Conservation (phyloP, 108 stramenopile species). For the Nannochloropsis oceanica region DNA sequence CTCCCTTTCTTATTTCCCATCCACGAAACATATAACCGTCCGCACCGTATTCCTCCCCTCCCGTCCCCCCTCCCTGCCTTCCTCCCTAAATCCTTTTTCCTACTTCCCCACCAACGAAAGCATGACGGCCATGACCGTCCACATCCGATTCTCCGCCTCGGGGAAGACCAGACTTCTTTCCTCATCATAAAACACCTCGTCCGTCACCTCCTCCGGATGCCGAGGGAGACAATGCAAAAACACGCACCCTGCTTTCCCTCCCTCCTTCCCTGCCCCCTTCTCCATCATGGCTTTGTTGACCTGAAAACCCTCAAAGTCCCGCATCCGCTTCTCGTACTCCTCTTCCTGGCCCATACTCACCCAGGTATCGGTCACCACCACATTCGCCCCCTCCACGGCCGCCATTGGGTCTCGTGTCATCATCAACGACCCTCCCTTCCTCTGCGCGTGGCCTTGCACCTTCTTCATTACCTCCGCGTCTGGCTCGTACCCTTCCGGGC, state of each 20-base stretch:
- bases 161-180: slow-evolving; percentile 64
- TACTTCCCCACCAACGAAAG: slow-evolving; percentile 62
- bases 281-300: slow-evolving; percentile 47
- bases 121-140: slow-evolving; percentile 98
- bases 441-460: background rate
- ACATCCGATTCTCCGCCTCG: slow-evolving; percentile 97
- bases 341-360: slow-evolving; percentile 95
- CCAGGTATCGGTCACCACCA: slow-evolving; percentile 94
- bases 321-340: slow-evolving; percentile 62
- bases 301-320: slow-evolving; percentile 83
- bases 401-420: slow-evolving; percentile 23
- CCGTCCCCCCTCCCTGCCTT: too few relatives aligned
- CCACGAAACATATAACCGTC: too few relatives aligned
- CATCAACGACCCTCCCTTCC: background rate
- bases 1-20: too few relatives aligned
- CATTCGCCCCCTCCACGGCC: slow-evolving; percentile 71
- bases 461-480: slow-evolving; percentile 37
- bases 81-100: background rate
- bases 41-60: too few relatives aligned
- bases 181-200: slow-evolving; percentile 82
- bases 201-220: slow-evolving; percentile 83
- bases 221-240: slow-evolving; percentile 94
- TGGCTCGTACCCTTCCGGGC: slow-evolving; percentile 71
- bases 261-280: slow-evolving; percentile 46
- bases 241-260: slow-evolving; percentile 44